A percentile compares a stretch with the other conserved stretches of the same genome.
phyloP scores from a whole-genome alignment of 2,329 filamentous ascomycete species.

The Trichoderma sp. region DNA sequence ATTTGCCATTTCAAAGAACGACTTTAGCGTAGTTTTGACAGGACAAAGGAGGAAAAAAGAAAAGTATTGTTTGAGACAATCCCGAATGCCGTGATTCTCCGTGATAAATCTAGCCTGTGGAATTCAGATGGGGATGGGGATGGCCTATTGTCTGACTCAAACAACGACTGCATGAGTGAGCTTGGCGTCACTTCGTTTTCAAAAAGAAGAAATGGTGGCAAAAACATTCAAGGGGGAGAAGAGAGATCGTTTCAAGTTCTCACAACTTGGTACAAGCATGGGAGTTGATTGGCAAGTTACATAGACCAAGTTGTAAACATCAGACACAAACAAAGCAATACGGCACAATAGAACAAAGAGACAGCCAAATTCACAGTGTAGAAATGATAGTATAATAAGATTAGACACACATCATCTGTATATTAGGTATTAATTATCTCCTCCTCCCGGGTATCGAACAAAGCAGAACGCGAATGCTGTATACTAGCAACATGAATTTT shows the following conservation, averaged over 20 bases:
- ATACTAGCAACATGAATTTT: slow-evolving; percentile 28
- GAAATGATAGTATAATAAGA: slow-evolving; percentile 15
- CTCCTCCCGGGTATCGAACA: slow-evolving; percentile 41
- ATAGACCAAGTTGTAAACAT: neutral
- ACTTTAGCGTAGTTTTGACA: neutral
- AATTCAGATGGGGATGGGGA: neutral
- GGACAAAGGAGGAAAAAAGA: neutral
- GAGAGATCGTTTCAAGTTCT: neutral
- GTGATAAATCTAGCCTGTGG: neutral
- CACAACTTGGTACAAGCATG: neutral
- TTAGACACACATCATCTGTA: slow-evolving; percentile 37
- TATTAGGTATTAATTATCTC: slow-evolving; percentile 46
- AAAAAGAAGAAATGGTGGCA: neutral
- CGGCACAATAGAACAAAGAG: neutral
- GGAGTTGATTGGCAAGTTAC: neutral
- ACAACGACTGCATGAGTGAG: neutral
- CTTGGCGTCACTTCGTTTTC: neutral
- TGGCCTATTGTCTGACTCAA: neutral
- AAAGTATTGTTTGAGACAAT: neutral
- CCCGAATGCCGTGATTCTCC: neutral
- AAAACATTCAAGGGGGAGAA: neutral
- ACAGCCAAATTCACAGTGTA: neutral
- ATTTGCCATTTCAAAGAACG: neutral
- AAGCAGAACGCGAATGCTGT: slow-evolving; percentile 32
- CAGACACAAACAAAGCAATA: neutral